Conservation (phyloP, 2,329 filamentous ascomycete species). For the Fonsecaea multimorphosa region DNA sequence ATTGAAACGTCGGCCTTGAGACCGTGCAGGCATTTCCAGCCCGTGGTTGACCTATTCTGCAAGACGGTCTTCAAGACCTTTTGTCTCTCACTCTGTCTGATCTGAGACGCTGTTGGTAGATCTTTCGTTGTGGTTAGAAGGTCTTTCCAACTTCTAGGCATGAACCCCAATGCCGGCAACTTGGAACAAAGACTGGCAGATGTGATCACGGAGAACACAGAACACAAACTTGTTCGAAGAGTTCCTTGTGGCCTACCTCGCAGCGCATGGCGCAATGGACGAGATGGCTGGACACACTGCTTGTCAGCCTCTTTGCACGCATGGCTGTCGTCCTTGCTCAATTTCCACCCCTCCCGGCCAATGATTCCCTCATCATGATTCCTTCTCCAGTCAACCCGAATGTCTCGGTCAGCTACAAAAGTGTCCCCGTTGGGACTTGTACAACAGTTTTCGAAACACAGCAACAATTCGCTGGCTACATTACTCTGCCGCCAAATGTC, state of each 20-base stretch:
- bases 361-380: slow-evolving; percentile 58
- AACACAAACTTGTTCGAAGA: background rate
- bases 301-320: slow-evolving; percentile 20
- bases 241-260: background rate
- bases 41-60: background rate
- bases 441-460: slow-evolving; percentile 68
- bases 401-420: slow-evolving; percentile 72
- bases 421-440: slow-evolving; percentile 65
- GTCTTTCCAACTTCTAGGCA: background rate
- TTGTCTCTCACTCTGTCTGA: background rate
- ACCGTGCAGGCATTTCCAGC: background rate
- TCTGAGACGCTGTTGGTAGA: background rate
- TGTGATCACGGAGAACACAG: slow-evolving; percentile 3
- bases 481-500: slow-evolving; percentile 59
- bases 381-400: slow-evolving; percentile 64
- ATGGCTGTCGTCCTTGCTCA: slow-evolving; percentile 23
- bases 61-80: background rate
- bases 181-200: slow-evolving; percentile 1
- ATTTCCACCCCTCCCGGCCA: slow-evolving; percentile 30
- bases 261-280: slow-evolving; percentile 29
- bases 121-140: background rate
- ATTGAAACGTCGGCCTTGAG: background rate
- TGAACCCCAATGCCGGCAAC: background rate
- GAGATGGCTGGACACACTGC: slow-evolving; percentile 24
- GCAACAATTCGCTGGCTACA: slow-evolving; percentile 74